phyloP scores from a whole-genome alignment of 768 basidiomycete species.

The Postia placenta region DNA sequence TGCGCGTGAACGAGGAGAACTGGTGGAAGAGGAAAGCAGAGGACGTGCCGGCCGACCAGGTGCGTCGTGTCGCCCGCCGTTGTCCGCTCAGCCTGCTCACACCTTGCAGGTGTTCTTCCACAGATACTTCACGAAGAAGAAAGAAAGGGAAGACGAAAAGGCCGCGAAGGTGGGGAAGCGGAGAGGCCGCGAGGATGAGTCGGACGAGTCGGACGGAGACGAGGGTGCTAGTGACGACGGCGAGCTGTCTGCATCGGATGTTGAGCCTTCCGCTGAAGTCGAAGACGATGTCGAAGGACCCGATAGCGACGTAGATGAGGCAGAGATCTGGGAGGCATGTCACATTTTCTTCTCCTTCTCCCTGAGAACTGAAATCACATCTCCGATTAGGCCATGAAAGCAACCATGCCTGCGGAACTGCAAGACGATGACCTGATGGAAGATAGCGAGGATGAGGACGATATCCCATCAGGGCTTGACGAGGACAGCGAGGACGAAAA shows the following conservation, averaged over 20 bases:
- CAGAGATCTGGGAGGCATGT: constrained; percentile 84
- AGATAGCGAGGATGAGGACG: constrained; percentile 26
- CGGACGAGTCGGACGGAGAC: constrained; percentile 24
- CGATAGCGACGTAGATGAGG: constrained; percentile 50
- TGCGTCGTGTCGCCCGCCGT: constrained; percentile 26
- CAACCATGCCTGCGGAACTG: constrained; percentile 60
- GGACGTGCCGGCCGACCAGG: constrained; percentile 86
- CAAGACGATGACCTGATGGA: constrained; percentile 26
- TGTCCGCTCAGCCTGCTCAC: too few relatives aligned
- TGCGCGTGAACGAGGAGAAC: constrained; percentile 53
- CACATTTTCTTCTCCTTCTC: too few relatives aligned
- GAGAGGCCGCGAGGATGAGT: constrained; percentile 34
- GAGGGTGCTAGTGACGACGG: constrained; percentile 26
- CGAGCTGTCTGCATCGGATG: constrained; percentile 1
- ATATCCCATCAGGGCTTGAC: constrained; percentile 20
- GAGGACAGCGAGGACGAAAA: constrained; percentile 17
- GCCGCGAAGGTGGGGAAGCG: constrained; percentile 40
- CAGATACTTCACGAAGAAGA: constrained; percentile 76
- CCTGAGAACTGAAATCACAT: too few relatives aligned
- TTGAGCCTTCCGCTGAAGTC: constrained; percentile 6
- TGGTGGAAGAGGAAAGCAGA: constrained; percentile 66
- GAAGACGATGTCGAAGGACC: constrained; percentile 32
- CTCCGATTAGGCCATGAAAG: constrained; percentile 86
- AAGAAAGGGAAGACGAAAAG: constrained; percentile 45
- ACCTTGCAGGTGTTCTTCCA: constrained; percentile 82